These are phyloP conservation scores for Rhynchosporium graminicola DNA, from an alignment of 2,329 filamentous ascomycete genomes.

Conservation along the genomic window DNA sequence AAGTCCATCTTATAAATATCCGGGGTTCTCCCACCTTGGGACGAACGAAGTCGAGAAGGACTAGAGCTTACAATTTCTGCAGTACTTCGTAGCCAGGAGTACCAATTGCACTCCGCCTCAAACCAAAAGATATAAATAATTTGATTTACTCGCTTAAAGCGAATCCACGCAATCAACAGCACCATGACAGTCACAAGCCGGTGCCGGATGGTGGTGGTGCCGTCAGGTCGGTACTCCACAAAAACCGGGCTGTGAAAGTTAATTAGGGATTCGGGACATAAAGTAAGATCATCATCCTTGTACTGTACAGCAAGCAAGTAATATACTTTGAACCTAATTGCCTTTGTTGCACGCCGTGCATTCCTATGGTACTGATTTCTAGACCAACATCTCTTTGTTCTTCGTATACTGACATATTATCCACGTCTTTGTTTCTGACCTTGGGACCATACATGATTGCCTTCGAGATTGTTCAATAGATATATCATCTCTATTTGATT, in stretches of 20 bases:
- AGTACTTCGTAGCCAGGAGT: too few species aligned
- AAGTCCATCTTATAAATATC: too few species aligned
- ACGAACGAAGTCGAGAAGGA: too few species aligned
- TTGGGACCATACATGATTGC: background rate
- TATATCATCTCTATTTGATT: background rate
- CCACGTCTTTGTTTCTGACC: background rate
- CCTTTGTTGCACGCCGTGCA: background rate
- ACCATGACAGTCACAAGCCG: constrained; percentile 8
- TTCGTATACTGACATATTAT: background rate
- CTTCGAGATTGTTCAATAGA: background rate
- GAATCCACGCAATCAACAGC: background rate
- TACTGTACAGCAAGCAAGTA: background rate
- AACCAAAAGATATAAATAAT: background rate
- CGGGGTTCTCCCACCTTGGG: too few species aligned
- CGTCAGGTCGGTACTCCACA: constrained; percentile 1
- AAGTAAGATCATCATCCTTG: background rate
- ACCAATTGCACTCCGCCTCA: background rate
- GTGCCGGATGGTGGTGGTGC: constrained; percentile 5
- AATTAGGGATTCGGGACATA: constrained; percentile 10
- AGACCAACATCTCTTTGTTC: background rate
- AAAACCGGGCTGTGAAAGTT: constrained; percentile 7
- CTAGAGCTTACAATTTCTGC: too few species aligned
- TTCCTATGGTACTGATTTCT: background rate
- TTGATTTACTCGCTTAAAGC: background rate
- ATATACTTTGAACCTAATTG: too few species aligned